These are phyloP conservation scores for Papiliotrema fonsecae DNA, from an alignment of 1,284 basidiomycete genomes.

Conservation along the genomic window DNA sequence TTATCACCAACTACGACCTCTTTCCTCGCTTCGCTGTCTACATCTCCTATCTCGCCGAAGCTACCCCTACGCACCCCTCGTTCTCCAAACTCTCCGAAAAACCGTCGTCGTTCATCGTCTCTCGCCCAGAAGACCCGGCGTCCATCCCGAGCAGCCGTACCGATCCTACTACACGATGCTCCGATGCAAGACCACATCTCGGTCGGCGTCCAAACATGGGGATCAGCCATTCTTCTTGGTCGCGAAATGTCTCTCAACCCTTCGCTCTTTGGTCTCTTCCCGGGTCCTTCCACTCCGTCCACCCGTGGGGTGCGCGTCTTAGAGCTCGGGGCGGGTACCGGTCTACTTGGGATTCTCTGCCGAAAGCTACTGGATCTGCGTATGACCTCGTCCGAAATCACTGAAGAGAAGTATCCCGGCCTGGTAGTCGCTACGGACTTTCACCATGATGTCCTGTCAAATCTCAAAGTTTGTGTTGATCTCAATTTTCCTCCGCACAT, in stretches of 20 bases:
- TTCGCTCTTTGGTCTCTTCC: conserved; percentile 32
- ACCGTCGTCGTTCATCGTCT: neutral
- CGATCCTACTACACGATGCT: conserved; percentile 63
- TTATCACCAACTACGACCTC: conserved; percentile 35
- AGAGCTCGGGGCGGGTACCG: conserved; percentile 84
- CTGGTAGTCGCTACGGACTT: conserved; percentile 71
- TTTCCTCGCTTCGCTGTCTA: conserved; percentile 33
- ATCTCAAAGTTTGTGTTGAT: conserved; percentile 63
- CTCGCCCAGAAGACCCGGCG: neutral
- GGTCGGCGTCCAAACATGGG: conserved; percentile 89
- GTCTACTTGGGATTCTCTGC: conserved; percentile 66
- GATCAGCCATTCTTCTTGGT: conserved; percentile 73
- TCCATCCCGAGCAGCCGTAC: conserved; percentile 21
- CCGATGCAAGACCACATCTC: conserved; percentile 68
- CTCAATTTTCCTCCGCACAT: conserved; percentile 54
- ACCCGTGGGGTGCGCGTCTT: conserved; percentile 54
- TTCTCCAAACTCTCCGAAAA: neutral
- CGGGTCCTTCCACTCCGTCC: conserved; percentile 29
- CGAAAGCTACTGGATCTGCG: conserved; percentile 55
- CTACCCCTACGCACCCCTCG: conserved; percentile 3
- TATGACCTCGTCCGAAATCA: conserved; percentile 5
- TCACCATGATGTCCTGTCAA: conserved; percentile 66
- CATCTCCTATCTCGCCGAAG: conserved; percentile 29
- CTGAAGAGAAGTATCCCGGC: conserved; percentile 20
- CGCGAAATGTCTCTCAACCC: conserved; percentile 67